Base-by-base conservation (phyloP, 768 basidiomycete species). In the Trametopsis cervina region DNA sequence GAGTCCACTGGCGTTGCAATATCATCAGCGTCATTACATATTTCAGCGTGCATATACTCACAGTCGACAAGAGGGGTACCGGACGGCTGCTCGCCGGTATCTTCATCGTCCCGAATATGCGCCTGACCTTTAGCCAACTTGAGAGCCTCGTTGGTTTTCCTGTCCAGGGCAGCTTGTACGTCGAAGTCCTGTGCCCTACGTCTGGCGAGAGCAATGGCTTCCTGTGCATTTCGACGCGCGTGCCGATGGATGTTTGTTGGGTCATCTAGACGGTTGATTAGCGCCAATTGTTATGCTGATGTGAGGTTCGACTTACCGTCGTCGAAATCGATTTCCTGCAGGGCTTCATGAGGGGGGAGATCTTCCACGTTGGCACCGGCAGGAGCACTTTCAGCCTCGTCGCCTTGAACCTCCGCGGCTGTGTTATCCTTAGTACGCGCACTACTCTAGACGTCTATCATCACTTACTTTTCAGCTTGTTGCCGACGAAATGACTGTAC, bases 401-500 rank as follows among this genome's bases (percentile, higher is more conserved):
- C 74, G 5, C 85, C 86, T 67, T 89, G 83, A 38, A 87, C 74
- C 59, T 90, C 86, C 40, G 83, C 78, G 27, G 89, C 89, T 91
- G 44, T 40, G 56, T 26, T 40, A 24, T 51, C 44, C 35, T 64
- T 50, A 49, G 24, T 38, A 20, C 4, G 17, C 15, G 37, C 22
- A 24, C 49, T 15, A 48, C 46, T 43, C 40, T 42, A 24, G n/a
- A 21, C 36, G 44, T 13, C 18, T 11, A 46, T 22, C 39, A 26
- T 29, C 18, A 68, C 82, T 58, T 65, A 89, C 89, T 91, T 65
- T 89, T 89, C 45, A 91, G 77, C 69, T 98, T 98, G 68, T 83
- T 96, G 25, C 95, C 95, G 50, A 99, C 93, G 76, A 99, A 98
- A 70, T 99, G 96, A 56, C 90, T 93, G 68, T 98, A 99, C 6